Base-by-base conservation (phyloP, 345 rosid genomes). In the Pistacia vera region DNA sequence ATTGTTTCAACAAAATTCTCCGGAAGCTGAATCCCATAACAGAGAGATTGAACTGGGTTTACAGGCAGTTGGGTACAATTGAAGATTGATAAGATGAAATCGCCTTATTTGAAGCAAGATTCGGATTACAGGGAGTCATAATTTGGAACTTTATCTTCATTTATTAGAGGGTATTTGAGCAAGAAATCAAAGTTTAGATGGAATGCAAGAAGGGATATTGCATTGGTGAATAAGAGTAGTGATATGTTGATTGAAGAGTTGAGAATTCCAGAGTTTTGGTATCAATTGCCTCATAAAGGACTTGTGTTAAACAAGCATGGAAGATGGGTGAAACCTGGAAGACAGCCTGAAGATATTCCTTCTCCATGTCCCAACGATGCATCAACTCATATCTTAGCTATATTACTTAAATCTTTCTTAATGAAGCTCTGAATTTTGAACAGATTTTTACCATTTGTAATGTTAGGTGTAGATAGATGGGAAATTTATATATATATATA, bases 321-420 rank as follows among this genome's bases (percentile, higher is more conserved):
- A 1, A 80, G 95, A 75, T 93, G 95, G 97, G 92, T 90, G 44
- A 90, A 86, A 79, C 95, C 91, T 1, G 79, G 79, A 20, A 90
- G 95, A 71, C 81, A 82, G 4, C 84, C 84, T 0, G 93, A 93
- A 86, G 93, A 93, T 56, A 82, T 90, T 70, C 97, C 98, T 66
- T 89, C 93, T 55, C 95, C 98, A 0, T 65, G 56, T 46, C 44
- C 70, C 62, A 63, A n/a, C 7, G 36, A 52, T 33, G 28, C 36
- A 17, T 55, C 36, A 3, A 35, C 11, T 52, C 44, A 3, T 51
- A 6, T 33, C 17, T 55, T 63, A 25, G 14, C 56, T 16, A 52
- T 16, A 52, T 72, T 5, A 18, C 30, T 1, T 38, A 38, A 38
- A 38, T 38, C 41, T 38, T 38, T 38, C 41, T 38, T 1, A 38